These are phyloP conservation scores for Moesziomyces aphidis DNA, from an alignment of 1,284 basidiomycete species.

Conservation along the genomic window DNA sequence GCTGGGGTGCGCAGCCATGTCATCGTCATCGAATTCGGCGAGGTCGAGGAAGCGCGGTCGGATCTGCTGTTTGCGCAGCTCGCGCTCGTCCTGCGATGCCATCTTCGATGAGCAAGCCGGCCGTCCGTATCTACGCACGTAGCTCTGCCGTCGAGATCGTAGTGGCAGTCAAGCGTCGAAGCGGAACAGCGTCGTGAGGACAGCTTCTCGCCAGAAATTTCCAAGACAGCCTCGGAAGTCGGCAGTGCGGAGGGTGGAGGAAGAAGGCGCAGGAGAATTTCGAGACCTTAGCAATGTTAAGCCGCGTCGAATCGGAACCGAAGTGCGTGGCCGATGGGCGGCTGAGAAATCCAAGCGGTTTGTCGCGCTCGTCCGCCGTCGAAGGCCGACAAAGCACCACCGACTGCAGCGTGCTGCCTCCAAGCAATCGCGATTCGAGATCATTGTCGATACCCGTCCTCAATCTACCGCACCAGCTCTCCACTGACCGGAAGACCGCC, in stretches of 20 bases:
- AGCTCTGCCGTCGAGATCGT: too few species aligned
- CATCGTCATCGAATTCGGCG: conserved; percentile 49
- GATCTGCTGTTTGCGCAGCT: conserved; percentile 50
- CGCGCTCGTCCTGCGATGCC: conserved; percentile 27
- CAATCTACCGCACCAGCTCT: background rate
- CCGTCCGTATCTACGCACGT: too few species aligned
- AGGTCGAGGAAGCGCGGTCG: conserved; percentile 55
- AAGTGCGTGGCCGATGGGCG: background rate
- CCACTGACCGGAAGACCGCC: conserved; percentile 7
- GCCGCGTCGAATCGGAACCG: background rate
- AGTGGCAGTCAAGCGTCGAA: background rate
- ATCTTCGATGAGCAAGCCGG: conserved; percentile 1
- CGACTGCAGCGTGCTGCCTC: background rate
- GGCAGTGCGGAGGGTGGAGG: background rate
- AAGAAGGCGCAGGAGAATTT: background rate
- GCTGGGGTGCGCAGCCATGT: conserved; percentile 3
- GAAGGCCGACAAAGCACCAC: background rate
- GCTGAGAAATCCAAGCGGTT: background rate
- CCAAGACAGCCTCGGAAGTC: background rate
- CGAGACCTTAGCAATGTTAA: background rate
- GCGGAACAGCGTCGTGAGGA: too few species aligned
- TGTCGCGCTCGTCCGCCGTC: background rate
- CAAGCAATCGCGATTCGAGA: background rate
- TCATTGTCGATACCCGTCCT: background rate
- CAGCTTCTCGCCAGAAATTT: background rate